A percentile compares a stretch with the other conserved stretches of the same genome.
Conservation (phyloP, 176 grass and related monocot genomes). For the Oryza australiensis region DNA sequence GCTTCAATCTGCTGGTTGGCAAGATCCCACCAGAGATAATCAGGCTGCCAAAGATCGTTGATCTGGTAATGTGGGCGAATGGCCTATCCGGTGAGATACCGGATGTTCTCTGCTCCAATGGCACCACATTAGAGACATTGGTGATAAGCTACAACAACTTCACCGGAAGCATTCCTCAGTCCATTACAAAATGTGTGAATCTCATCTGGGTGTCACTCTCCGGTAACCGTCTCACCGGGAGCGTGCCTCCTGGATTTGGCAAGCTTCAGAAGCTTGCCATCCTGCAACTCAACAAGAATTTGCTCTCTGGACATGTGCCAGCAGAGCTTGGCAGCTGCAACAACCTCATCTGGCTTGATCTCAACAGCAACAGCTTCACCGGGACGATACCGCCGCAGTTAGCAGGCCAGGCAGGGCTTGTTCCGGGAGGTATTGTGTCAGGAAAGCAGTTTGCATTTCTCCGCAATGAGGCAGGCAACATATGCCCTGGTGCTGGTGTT, state of each 20-base stretch:
- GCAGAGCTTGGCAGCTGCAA: slow-evolving; percentile 68
- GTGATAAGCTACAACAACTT: slow-evolving; percentile 89
- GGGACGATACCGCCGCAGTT: slow-evolving; percentile 59
- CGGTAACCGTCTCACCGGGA: slow-evolving; percentile 66
- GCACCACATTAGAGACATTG: slow-evolving; percentile 60
- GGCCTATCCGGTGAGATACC: slow-evolving; percentile 75
- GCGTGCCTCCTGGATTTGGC: slow-evolving; percentile 48
- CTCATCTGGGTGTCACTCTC: slow-evolving; percentile 89
- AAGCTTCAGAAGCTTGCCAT: slow-evolving; percentile 85
- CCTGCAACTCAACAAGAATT: slow-evolving; percentile 78
- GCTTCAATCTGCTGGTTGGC: slow-evolving; percentile 78
- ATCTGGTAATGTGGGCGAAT: slow-evolving; percentile 92
- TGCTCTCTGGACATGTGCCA: slow-evolving; percentile 58
- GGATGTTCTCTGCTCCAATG: slow-evolving; percentile 58
- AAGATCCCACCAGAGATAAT: slow-evolving; percentile 51
- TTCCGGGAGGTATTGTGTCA: slow-evolving; percentile 71
- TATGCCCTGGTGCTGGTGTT: slow-evolving; percentile 81
- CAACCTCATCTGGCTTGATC: slow-evolving; percentile 97
- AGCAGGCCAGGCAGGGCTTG: slow-evolving; percentile 65
- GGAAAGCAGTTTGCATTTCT: slow-evolving; percentile 94
- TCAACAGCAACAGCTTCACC: slow-evolving; percentile 75
- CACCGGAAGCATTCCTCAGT: slow-evolving; percentile 58
- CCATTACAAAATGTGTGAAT: slow-evolving; percentile 63
- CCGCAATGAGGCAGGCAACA: slow-evolving; percentile 90
- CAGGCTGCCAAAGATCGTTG: slow-evolving; percentile 57